A percentile compares a stretch with the other conserved stretches of the same genome.
These are phyloP conservation scores for Aspergillus sp. DNA, from an alignment of 2,329 filamentous ascomycete species.

Conservation along the genomic window DNA sequence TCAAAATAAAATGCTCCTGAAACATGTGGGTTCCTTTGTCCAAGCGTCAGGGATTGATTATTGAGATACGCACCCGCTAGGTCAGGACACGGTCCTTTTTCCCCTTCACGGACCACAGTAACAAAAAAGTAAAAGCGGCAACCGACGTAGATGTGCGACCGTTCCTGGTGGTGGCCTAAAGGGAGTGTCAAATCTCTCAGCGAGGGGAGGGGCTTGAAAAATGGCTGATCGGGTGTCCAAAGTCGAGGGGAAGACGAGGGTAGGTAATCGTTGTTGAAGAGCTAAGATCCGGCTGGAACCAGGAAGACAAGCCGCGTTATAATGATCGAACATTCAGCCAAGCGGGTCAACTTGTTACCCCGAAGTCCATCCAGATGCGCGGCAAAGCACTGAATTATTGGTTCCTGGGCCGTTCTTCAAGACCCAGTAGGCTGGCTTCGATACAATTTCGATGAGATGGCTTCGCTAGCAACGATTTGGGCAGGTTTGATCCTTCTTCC, in stretches of 20 bases:
- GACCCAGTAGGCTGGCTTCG: constrained; percentile 13
- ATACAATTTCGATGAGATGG: constrained; percentile 12
- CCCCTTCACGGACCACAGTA: constrained; percentile 7
- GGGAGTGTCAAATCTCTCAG: neutral
- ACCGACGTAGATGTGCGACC: neutral
- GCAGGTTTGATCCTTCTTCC: constrained; percentile 6
- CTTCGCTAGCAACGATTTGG: constrained; percentile 12
- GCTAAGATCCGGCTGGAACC: neutral
- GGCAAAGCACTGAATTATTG: constrained; percentile 10
- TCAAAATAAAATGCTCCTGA: constrained; percentile 12
- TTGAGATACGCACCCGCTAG: constrained; percentile 16
- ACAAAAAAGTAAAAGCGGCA: constrained; percentile 2
- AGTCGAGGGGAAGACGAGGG: neutral
- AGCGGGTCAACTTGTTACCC: constrained; percentile 2
- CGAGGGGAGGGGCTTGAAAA: neutral
- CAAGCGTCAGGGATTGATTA: constrained; percentile 14
- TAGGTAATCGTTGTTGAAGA: constrained; percentile 5
- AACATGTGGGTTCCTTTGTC: constrained; percentile 18
- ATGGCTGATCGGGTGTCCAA: neutral
- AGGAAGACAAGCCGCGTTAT: constrained; percentile 14
- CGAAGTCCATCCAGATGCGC: neutral
- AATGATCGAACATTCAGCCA: constrained; percentile 14
- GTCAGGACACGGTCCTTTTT: constrained; percentile 9
- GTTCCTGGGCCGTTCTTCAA: constrained; percentile 17
- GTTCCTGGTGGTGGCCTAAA: neutral